Base-by-base conservation (phyloP, 2,329 filamentous ascomycete species). In the Fusarium sp. region DNA sequence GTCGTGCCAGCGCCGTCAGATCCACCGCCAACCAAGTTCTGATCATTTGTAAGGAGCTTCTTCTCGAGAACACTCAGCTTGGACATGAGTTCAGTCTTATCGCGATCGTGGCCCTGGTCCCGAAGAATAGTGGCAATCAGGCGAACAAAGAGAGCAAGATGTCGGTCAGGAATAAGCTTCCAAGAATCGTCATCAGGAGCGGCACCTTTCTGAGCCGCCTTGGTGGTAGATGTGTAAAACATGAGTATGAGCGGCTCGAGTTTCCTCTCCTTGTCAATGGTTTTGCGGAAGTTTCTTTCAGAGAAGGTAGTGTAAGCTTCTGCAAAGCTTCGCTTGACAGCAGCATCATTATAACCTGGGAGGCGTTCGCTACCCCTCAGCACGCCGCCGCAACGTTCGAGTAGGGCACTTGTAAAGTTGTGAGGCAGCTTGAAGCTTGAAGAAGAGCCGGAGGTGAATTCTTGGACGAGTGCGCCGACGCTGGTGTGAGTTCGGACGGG, bases 271-370 rank as follows among this genome's bases (percentile, higher is more conserved):
- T 97, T 97, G 80, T 98, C 95, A 86, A 98, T 94, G 67, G 91
- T 92, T 84, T 95, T 97, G 75, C 94, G 92, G 80, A 98, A 98
- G 51, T 90, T 91, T 70, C 92, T 91, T 72, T 97, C 94, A 77
- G 96, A 98, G 81, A 99, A 93, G 64, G 94, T 93, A 67, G 96
- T 98, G 81, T 98, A 92, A 73, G 98, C 98, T 74, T 94, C 94
- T 63, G 94, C 96, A 84, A 99, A 99, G 5, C 94, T 97, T 70
- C 96, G 90, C 84, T 98, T 98, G 74, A 99, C 92, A 32, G 92
- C 87, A n/a, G 93, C 87, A 85, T 99, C 96, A 80, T 93, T 94
- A 84, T 93, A 99, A 79, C 97, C 96, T 20, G 94, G 94, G 80
- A 96, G 89, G 76, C 88, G 91, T 84, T 98, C 96, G 70, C 88